A percentile compares a stretch with the other conserved stretches of the same genome.
These are phyloP conservation scores for Alopecurus myosuroides DNA, from an alignment of 176 grass and related monocot genomes.

Conservation along the genomic window DNA sequence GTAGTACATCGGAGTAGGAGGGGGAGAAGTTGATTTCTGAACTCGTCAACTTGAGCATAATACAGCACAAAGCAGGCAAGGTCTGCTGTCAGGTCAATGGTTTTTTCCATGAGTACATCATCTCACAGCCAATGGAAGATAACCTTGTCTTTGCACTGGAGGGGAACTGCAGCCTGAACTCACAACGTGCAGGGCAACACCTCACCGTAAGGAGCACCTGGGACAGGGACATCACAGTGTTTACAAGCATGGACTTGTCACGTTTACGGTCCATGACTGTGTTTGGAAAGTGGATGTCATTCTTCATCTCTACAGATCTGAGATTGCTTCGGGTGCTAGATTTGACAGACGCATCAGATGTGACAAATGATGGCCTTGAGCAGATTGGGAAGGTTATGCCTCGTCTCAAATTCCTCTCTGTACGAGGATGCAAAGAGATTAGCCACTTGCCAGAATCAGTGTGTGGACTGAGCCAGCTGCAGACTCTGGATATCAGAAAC, in stretches of 20 bases:
- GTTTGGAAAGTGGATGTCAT: not conserved
- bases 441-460: not conserved
- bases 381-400: not conserved
- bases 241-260: not conserved
- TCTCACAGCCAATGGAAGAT: not conserved
- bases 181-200: not conserved
- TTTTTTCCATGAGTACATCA: not conserved
- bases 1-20: not conserved
- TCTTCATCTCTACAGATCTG: not conserved
- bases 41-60: not conserved
- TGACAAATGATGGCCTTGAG: not conserved
- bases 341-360: not conserved
- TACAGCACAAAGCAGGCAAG: not conserved
- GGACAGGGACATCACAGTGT: not conserved
- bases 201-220: not conserved
- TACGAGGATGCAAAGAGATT: not conserved
- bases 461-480: not conserved
- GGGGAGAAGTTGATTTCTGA: not conserved
- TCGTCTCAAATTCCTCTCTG: conserved; percentile 22
- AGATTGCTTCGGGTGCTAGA: conserved; percentile 14
- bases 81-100: not conserved
- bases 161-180: not conserved
- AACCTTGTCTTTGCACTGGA: not conserved
- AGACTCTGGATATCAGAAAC: not conserved
- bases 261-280: not conserved